Conservation (phyloP, 192 early-diverging fungal species). For the Paraglomus occultum region DNA sequence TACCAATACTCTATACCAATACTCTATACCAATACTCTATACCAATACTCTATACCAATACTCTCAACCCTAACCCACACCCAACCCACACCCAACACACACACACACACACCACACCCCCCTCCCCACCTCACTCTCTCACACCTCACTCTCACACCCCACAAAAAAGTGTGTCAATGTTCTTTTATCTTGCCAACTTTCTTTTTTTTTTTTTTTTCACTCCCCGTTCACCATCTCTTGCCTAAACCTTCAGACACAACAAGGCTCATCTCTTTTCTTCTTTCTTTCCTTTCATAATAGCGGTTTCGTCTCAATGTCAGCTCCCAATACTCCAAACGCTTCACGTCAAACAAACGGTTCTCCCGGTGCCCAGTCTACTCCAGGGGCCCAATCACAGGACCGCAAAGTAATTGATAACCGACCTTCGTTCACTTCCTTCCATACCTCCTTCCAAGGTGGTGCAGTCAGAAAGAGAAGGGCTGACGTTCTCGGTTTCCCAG, state of each 20-base stretch:
- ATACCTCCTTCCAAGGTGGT: constrained; percentile 5
- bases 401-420: constrained; percentile 19
- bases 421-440: constrained; percentile 24
- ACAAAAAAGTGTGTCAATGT: too few relatives aligned
- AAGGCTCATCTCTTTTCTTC: background rate
- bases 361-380: background rate
- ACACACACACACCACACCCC: too few relatives aligned
- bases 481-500: constrained; percentile 28
- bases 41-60: too few relatives aligned
- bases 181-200: too few relatives aligned
- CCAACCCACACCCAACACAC: too few relatives aligned
- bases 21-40: too few relatives aligned
- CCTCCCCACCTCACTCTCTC: too few relatives aligned
- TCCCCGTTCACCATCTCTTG: background rate
- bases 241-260: too few relatives aligned
- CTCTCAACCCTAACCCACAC: too few relatives aligned
- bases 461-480: constrained; percentile 17
- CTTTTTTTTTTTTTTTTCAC: background rate
- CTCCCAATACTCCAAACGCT: background rate
- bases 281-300: background rate
- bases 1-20: too few relatives aligned
- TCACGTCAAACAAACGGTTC: constrained; percentile 12
- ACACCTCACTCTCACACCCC: too few relatives aligned
- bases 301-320: constrained; percentile 25
- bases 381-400: background rate